Evolutionary conservation across 768 basidiomycete species (phyloP).

Genomic region (Suillus clintonianus): DNA sequence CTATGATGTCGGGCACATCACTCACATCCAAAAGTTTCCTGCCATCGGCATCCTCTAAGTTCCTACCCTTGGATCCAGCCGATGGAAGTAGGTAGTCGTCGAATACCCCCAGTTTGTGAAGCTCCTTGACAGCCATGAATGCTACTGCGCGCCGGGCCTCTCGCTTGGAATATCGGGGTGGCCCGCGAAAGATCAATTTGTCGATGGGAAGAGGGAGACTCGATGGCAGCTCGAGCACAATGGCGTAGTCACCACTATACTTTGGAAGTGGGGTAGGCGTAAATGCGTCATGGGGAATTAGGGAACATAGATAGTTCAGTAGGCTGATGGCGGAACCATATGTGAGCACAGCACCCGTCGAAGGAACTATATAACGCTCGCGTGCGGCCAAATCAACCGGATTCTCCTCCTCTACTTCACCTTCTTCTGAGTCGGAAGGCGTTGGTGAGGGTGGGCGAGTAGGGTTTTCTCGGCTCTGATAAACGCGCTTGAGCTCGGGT

Average conservation of each 20-base stretch:
- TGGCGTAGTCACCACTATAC: conserved; percentile 61
- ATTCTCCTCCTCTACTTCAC: conserved; percentile 47
- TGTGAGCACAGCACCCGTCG: conserved; percentile 77
- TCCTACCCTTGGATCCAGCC: conserved; percentile 49
- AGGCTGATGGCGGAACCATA: conserved; percentile 75
- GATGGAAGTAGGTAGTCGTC: conserved; percentile 81
- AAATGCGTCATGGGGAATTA: conserved; percentile 73
- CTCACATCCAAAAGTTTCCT: conserved; percentile 42
- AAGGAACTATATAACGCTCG: conserved; percentile 72
- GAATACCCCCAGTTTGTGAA: conserved; percentile 73
- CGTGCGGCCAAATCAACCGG: conserved; percentile 60
- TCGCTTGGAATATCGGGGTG: conserved; percentile 63
- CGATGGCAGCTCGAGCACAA: conserved; percentile 64
- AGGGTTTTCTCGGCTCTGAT: conserved; percentile 51
- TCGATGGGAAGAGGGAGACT: conserved; percentile 59
- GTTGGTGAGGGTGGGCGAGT: conserved; percentile 27
- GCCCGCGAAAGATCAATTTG: conserved; percentile 60
- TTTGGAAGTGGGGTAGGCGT: conserved; percentile 61
- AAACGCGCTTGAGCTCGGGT: conserved; percentile 61
- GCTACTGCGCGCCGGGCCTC: conserved; percentile 85
- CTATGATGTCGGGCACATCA: conserved; percentile 53
- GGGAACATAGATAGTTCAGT: conserved; percentile 73
- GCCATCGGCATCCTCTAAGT: conserved; percentile 57
- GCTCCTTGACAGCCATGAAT: conserved; percentile 70
- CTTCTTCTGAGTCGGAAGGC: conserved; percentile 29